phyloP scores from a whole-genome alignment of 129 eudicot genomes.

The Cynara cardunculus region DNA sequence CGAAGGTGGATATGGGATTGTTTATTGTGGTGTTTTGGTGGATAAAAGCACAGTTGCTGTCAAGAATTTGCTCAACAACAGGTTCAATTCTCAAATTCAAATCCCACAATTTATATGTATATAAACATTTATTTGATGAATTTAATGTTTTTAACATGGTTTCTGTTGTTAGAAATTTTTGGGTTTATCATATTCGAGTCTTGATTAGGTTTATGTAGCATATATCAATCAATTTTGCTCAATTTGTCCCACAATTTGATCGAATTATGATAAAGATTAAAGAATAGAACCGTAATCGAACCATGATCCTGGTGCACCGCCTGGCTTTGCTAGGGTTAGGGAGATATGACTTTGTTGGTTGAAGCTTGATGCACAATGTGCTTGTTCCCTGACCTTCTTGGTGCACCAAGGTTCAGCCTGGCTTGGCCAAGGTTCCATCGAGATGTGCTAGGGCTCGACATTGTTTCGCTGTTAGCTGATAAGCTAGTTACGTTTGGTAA shows the following conservation, averaged over 20 bases:
- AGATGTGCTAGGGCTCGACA: too few species aligned
- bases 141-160: background rate
- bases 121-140: background rate
- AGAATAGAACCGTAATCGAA: background rate
- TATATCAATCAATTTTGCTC: background rate
- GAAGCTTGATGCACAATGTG: too few species aligned
- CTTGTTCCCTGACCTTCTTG: too few species aligned
- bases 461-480: too few species aligned
- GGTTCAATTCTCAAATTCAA: conserved; percentile 25
- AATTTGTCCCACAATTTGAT: background rate
- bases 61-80: conserved; percentile 83
- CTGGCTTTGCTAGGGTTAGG: too few species aligned
- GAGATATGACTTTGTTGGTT: too few species aligned
- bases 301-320: too few species aligned
- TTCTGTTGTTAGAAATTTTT: background rate
- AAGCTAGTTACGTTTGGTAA: too few species aligned
- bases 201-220: background rate
- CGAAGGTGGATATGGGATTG: conserved; percentile 95
- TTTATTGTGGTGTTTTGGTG: conserved; percentile 54
- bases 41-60: conserved; percentile 70
- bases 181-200: background rate
- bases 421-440: too few species aligned
- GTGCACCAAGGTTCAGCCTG: too few species aligned
- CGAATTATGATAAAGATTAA: background rate
- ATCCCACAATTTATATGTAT: background rate